A percentile compares a stretch with the other conserved stretches of the same genome.
Conservation (phyloP, 2,329 filamentous ascomycete genomes). For the Paraconiothyrium brasiliense region DNA sequence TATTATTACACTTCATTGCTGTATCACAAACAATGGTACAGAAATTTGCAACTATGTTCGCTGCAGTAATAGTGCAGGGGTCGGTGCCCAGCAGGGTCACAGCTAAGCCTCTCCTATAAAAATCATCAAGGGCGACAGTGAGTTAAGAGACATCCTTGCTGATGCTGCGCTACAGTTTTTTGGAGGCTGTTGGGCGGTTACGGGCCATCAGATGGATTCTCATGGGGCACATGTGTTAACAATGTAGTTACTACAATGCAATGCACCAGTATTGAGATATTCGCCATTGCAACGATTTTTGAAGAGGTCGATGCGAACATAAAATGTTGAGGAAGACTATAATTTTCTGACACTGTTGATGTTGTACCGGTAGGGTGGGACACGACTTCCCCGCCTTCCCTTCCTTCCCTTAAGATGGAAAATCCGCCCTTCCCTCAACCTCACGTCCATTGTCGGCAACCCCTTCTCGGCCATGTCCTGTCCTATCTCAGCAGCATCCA, state of each 20-base stretch:
- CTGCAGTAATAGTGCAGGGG: neutral
- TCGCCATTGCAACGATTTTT: too few relatives aligned
- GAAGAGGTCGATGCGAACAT: neutral
- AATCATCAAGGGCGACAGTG: neutral
- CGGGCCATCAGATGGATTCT: neutral
- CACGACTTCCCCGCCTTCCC: neutral
- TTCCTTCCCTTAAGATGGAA: neutral
- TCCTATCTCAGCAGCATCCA: neutral
- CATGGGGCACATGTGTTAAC: neutral
- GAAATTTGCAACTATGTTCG: neutral
- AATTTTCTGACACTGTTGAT: neutral
- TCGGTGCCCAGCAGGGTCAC: neutral
- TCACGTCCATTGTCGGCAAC: neutral
- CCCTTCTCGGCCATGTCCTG: neutral
- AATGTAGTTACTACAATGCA: too few relatives aligned
- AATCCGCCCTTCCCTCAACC: neutral
- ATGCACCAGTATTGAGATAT: too few relatives aligned
- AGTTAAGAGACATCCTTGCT: too few relatives aligned
- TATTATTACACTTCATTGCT: neutral
- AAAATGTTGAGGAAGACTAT: neutral
- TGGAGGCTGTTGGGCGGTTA: neutral
- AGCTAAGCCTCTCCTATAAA: neutral
- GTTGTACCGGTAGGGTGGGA: neutral
- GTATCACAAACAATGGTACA: neutral
- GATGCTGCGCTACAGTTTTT: neutral